Conservation (phyloP, 495 filamentous ascomycete species). For the Aspergillus coremiiformis region DNA sequence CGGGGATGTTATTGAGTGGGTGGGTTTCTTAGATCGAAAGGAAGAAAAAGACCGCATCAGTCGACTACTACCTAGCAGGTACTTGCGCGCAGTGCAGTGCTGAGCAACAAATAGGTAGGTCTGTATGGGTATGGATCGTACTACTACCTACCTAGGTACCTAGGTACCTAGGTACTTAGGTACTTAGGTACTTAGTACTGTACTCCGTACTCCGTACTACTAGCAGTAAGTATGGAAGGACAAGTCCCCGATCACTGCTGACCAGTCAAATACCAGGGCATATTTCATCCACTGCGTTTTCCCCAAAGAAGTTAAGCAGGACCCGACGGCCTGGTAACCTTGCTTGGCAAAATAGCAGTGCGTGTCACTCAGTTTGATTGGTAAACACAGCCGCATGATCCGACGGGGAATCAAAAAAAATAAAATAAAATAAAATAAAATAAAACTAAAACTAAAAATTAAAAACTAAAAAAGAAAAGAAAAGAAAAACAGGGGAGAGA, state of each 20-base stretch:
- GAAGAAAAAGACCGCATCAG: neutral
- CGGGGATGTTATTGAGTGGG: neutral
- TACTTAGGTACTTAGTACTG: too few relatives aligned
- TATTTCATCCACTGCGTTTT: slow-evolving; percentile 3
- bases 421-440: too few relatives aligned
- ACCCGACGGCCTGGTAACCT: slow-evolving; percentile 31
- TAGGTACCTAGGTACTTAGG: too few relatives aligned
- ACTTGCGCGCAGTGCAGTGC: too few relatives aligned
- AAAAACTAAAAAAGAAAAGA: too few relatives aligned
- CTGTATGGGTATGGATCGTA: neutral
- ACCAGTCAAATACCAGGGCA: slow-evolving; percentile 12
- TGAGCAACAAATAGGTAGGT: neutral
- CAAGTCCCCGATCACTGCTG: slow-evolving; percentile 12
- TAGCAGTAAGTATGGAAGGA: neutral
- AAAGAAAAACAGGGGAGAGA: slow-evolving; percentile 2
- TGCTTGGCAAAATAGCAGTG: slow-evolving; percentile 29
- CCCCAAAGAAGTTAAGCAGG: slow-evolving; percentile 23
- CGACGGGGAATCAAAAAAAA: too few relatives aligned
- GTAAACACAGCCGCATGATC: slow-evolving; percentile 21
- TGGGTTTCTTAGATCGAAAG: neutral
- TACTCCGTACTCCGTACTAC: too few relatives aligned
- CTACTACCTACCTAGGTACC: too few relatives aligned
- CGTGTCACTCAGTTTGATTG: slow-evolving; percentile 23
- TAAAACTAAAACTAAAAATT: too few relatives aligned
- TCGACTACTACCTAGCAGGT: neutral